Conservation (phyloP, 257 asterid species). For the Rubia yunnanensis region DNA sequence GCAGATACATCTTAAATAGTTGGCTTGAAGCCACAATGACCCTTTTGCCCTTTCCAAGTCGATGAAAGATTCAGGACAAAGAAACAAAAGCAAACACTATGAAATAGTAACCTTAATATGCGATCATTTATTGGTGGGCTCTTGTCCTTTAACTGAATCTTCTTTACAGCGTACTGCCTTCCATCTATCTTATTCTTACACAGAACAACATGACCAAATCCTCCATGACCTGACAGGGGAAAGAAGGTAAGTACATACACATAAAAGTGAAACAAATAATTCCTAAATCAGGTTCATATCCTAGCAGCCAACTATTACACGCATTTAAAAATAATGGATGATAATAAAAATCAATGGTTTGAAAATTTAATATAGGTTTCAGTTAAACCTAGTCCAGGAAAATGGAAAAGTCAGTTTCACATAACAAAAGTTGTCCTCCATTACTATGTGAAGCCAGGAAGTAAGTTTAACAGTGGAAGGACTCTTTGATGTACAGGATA, state of each 20-base stretch:
- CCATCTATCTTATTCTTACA: conserved; percentile 98
- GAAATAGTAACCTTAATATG: conserved; percentile 60
- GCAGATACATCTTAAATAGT: background rate
- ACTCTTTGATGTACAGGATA: background rate
- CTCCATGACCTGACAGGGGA: conserved; percentile 76
- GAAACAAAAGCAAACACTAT: conserved; percentile 2
- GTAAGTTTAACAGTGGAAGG: background rate
- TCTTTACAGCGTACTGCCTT: conserved; percentile 93
- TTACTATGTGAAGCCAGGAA: background rate
- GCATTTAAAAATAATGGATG: background rate
- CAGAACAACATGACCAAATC: conserved; percentile 91
- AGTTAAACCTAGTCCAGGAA: background rate
- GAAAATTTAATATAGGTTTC: background rate
- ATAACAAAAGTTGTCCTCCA: background rate
- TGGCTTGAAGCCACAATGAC: background rate
- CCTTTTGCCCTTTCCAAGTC: background rate
- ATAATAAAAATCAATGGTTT: background rate
- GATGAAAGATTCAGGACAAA: background rate
- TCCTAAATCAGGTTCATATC: background rate
- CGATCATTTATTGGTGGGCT: conserved; percentile 78
- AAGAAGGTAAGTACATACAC: conserved; percentile 2
- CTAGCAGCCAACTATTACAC: background rate
- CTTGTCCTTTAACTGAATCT: conserved; percentile 83
- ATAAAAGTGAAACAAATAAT: background rate
- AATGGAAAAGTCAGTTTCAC: no score